phyloP scores from a whole-genome alignment of 2,329 filamentous ascomycete species.

The Ceratocystiopsis brevicomis region DNA sequence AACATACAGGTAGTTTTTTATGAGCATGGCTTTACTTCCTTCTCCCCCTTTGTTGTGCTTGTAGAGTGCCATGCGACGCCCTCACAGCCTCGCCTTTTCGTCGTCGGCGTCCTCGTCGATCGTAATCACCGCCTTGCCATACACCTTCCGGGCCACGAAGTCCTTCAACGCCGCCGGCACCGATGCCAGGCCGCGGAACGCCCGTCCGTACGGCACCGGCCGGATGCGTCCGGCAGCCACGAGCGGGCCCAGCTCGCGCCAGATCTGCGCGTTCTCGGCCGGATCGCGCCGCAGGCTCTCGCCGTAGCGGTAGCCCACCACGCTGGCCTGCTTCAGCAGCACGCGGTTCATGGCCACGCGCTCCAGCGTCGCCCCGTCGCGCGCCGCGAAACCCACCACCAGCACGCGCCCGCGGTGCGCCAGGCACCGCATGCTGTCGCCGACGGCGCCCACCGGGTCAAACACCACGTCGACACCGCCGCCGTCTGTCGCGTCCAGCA shows the following conservation, averaged over 20 bases:
- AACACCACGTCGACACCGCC: conserved; percentile 37
- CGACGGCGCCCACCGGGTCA: conserved; percentile 38
- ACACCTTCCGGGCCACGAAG: conserved; percentile 28
- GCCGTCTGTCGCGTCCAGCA: conserved; percentile 24
- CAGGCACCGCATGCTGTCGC: conserved; percentile 32
- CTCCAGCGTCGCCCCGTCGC: conserved; percentile 10
- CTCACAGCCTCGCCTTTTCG: neutral
- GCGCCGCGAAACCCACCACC: conserved; percentile 38
- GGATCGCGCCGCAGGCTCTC: conserved; percentile 33
- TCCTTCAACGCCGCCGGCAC: conserved; percentile 31
- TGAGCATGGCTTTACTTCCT: too few relatives aligned
- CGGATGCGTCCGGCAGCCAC: conserved; percentile 27
- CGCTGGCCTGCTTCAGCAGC: conserved; percentile 30
- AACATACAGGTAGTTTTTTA: neutral
- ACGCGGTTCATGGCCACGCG: conserved; percentile 33
- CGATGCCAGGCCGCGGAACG: conserved; percentile 29
- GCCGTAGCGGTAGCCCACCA: conserved; percentile 38
- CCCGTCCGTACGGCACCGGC: conserved; percentile 28
- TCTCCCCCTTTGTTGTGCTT: too few relatives aligned
- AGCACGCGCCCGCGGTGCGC: conserved; percentile 34
- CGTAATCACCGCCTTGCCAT: conserved; percentile 36
- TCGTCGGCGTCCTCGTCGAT: conserved; percentile 12
- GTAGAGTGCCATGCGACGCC: too few relatives aligned
- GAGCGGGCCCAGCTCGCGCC: conserved; percentile 29
- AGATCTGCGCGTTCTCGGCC: conserved; percentile 26